Base-by-base conservation (phyloP, 192 early-diverging fungal genomes). In the Entomortierella parvispora region DNA sequence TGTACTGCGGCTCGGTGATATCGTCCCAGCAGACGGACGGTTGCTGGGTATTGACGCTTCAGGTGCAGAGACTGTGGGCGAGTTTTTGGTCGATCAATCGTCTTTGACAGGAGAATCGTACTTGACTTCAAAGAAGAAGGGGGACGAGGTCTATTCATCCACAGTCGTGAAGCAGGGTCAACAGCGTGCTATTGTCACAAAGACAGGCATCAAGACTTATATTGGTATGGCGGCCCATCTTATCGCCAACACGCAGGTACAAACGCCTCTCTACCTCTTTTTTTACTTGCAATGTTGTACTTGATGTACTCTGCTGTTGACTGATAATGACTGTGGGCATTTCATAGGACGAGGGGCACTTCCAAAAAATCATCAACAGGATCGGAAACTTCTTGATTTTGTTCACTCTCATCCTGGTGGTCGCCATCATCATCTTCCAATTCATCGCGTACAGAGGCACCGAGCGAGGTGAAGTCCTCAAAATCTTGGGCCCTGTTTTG, bases 341-440 rank as follows among this genome's bases (percentile, higher is more conserved):
- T 56, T 2, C 3, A 9, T 25, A 70, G 54, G 90, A 91, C 32
- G 79, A 83, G 47, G 92, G 92, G 6, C 90, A 93, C 68, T 93
- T 93, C 71, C 92, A 93, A 69, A 92, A 91, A 62, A 81, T 92
- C 59, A 90, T 93, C 80, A 86, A 86, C 66, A 68, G 82, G 34
- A 93, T 93, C 65, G 92, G 92, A 45, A 91, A 93, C 81, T 93
- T 92, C 66, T 78, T 93, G 23, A 85, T 93, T 55, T 49, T 90
- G 42, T 82, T 91, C 49, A 86, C 84, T 8, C 48, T 87, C 3
- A 44, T 82, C 22, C 66, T 87, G 2, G 84, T 86, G 2, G 40
- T 83, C 20, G 81, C 91, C 46, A 86, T 92, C 50, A 86, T 90
- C 61, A 68, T 88, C 22, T 29, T 64, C 43, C 74, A 77, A 26